Conservation (phyloP, 225 moss, liverwort and hornwort species). For the Pleurozium schreberi region DNA sequence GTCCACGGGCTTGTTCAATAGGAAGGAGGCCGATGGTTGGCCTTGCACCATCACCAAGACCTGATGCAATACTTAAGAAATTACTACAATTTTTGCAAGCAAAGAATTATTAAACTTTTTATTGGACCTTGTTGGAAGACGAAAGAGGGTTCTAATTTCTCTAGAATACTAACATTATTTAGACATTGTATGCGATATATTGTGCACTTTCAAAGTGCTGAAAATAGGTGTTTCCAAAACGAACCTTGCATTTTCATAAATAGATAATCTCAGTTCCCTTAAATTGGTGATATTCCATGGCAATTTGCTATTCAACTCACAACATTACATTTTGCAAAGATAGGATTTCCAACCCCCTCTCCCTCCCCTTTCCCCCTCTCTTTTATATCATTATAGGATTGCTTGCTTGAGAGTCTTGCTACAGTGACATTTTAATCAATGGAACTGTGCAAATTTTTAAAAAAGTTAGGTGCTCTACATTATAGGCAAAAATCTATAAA, state of each 20-base stretch:
- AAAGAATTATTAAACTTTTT: not conserved
- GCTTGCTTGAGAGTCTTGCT: no score
- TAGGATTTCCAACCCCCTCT: no score
- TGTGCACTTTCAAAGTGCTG: not conserved
- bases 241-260: accelerated
- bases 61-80: not conserved
- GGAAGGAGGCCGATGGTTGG: not conserved
- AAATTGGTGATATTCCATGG: not conserved
- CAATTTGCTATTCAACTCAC: not conserved
- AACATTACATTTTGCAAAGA: no score
- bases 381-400: no score
- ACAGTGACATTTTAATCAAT: no score
- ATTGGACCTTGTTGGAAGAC: not conserved
- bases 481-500: no score
- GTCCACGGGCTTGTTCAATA: not conserved
- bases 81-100: not conserved
- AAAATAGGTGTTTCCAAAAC: not conserved
- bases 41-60: slow-evolving; percentile 30
- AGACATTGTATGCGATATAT: not conserved
- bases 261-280: not conserved
- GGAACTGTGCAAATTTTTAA: no score
- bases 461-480: no score
- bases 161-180: not conserved
- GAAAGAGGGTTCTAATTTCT: not conserved
- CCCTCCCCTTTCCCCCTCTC: no score